Base-by-base conservation (phyloP, 768 basidiomycete species). In the Rhizopogon sp. region DNA sequence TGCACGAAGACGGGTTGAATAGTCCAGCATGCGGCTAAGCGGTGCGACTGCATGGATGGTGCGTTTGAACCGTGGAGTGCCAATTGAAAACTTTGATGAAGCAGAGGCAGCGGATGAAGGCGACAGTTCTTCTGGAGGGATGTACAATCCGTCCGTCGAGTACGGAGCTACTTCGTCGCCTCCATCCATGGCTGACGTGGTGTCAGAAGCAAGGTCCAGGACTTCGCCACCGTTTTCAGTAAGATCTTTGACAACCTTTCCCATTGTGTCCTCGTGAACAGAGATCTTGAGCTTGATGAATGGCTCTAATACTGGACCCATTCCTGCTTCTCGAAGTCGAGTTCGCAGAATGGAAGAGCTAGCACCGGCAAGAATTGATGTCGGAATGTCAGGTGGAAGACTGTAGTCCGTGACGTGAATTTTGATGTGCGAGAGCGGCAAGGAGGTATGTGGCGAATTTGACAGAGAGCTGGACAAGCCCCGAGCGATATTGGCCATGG, bases 211-310 rank as follows among this genome's bases (percentile, higher is more conserved):
- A 20, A 93, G 78, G 60, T 90, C 87, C 22, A 84, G 69, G 10
- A 94, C 74, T 64, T 92, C 89, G n/a, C 88, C 90, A 2, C 84
- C 82, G 56, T 86, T 80, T 65, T 93, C 90, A 9, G 87, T 88
- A n/a, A 94, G 72, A 62, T 94, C 92, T 63, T 86, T 90, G 44
- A 92, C 81, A 20, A 89, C 83, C 62, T 83, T 88, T 22, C 92
- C 90, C 3, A 93, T 72, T 55, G 75, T 76, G 56, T 84, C 81
- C 58, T 87, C 85, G 25, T 76, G 74, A 6, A 90, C 82, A 14
- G 80, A 80, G 44, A 90, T 76, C 60, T 84, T 90, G 59, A 92
- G 72, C 31, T 72, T 71, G 25, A 90, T 77, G 59, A 82, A 93
- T 9, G 93, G 91, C 64, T 94, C 92, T 68, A 92, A 76, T 42